Evolutionary conservation across 176 grass and related monocot genomes (phyloP).

Genomic region (maize (Zea mays)): DNA sequence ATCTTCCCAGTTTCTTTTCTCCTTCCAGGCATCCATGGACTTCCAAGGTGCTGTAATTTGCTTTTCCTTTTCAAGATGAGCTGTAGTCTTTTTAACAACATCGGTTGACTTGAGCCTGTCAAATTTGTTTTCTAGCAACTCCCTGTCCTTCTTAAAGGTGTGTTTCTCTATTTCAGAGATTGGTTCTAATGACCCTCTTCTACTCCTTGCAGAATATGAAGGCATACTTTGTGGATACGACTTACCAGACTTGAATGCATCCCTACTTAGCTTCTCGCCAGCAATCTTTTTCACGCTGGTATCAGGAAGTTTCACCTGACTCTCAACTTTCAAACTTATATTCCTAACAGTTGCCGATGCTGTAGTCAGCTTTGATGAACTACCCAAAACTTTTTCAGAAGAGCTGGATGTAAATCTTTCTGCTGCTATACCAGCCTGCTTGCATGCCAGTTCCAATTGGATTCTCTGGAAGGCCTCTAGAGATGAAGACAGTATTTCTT

Average conservation of each 20-base stretch:
- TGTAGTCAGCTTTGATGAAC: slow-evolving; percentile 41
- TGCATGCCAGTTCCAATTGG: slow-evolving; percentile 74
- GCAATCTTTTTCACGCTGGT: slow-evolving; percentile 40
- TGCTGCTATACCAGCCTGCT: slow-evolving; percentile 58
- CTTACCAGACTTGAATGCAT: slow-evolving; percentile 46
- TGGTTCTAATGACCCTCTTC: slow-evolving; percentile 72
- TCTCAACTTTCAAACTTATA: slow-evolving; percentile 70
- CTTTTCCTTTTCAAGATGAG: slow-evolving; percentile 66
- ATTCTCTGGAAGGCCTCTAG: slow-evolving; percentile 97
- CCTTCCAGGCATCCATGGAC: slow-evolving; percentile 97
- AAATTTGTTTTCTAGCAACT: slow-evolving; percentile 61
- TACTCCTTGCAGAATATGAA: slow-evolving; percentile 58
- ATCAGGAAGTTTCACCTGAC: slow-evolving; percentile 55
- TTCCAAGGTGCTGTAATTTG: slow-evolving; percentile 68
- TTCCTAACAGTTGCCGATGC: slow-evolving; percentile 55
- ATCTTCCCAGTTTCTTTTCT: slow-evolving; percentile 98
- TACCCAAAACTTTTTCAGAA: slow-evolving; percentile 46
- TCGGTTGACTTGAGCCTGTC: slow-evolving; percentile 55
- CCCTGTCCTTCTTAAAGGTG: slow-evolving; percentile 61
- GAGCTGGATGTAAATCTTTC: slow-evolving; percentile 51
- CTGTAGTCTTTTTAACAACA: slow-evolving; percentile 42
- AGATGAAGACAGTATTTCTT: slow-evolving; percentile 99
- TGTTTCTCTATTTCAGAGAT: slow-evolving; percentile 73
- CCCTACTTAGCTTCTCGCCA: slow-evolving; percentile 55
- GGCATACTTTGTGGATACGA: slow-evolving; percentile 39